These are phyloP conservation scores for Bauhinia variegata DNA, from an alignment of 306 rosid genomes.

Conservation along the genomic window DNA sequence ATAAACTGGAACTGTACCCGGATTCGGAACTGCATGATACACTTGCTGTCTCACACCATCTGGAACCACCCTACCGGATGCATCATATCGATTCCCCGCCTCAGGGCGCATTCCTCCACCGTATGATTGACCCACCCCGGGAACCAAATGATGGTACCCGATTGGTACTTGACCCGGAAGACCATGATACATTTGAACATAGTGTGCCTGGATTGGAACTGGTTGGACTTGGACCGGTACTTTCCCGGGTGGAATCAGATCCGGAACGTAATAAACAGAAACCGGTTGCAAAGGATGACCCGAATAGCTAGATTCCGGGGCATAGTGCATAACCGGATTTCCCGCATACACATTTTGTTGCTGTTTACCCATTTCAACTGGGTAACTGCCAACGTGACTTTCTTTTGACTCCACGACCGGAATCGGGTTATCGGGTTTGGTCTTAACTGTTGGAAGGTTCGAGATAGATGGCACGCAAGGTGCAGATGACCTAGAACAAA, in stretches of 20 bases:
- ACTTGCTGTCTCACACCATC: constrained; percentile 57
- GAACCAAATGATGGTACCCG: constrained; percentile 53
- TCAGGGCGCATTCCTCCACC: constrained; percentile 55
- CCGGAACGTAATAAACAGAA: constrained; percentile 58
- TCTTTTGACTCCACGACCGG: constrained; percentile 44
- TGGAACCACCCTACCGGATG: constrained; percentile 34
- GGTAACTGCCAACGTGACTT: constrained; percentile 30
- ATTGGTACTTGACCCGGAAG: constrained; percentile 54
- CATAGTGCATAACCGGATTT: constrained; percentile 46
- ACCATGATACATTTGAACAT: constrained; percentile 53
- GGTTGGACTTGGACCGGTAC: constrained; percentile 36
- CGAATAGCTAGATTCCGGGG: constrained; percentile 42
- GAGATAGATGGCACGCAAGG: constrained; percentile 54
- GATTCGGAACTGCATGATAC: constrained; percentile 56
- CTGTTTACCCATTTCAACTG: constrained; percentile 39
- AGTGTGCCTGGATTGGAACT: constrained; percentile 47
- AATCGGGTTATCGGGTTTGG: constrained; percentile 50
- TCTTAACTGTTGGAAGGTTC: constrained; percentile 81
- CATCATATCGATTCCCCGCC: constrained; percentile 47
- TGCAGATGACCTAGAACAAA: constrained; percentile 64
- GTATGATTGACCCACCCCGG: constrained; percentile 59
- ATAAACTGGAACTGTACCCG: constrained; percentile 37
- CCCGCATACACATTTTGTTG: constrained; percentile 34
- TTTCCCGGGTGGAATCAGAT: constrained; percentile 14
- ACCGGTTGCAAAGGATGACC: constrained; percentile 48